Base-by-base conservation (phyloP, 108 stramenopile species). In the Fistulifera solaris region DNA sequence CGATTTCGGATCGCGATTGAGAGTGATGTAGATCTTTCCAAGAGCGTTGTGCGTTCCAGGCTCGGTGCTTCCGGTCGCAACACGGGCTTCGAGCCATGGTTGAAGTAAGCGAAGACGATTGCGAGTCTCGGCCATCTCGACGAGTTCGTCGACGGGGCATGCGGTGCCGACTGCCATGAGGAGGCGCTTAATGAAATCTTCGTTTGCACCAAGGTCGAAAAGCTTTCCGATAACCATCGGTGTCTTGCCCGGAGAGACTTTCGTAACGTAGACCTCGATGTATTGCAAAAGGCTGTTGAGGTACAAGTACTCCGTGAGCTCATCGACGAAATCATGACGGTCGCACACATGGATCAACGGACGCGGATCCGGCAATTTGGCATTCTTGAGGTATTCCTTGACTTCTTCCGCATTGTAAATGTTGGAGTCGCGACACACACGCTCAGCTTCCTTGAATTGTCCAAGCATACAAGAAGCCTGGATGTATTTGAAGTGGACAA, bases 311-410 rank as follows among this genome's bases (percentile, higher is more conserved):
- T 93, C 91, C 14, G 99, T 98, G 54, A 99, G 80, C 77, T 99
- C 99, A 47, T 97, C 98, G 35, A 98, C 84, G 67, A 96, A 99
- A 61, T 94, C 97, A 66, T 78, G 82, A 39, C 98, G 94, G 63
- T 99, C 99, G 65, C 99, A 99, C n/a, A 99, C 99, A 61, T 99
- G 97, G 65, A 99, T 99, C 12, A 99, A 76, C 25, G 98, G 98
- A 23, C 97, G 89, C 27, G 99, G 99, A 73, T 99, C 98, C 21
- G 93, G 92, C 61, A 99, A 93, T 75, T 99, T 98, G 23, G 94
- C 94, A 56, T 94, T 83, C 93, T 97, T 98, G 44, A 99, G 78
- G 65, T 96, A 99, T 46, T 86, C 83, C 91, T 98, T 98, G 54
- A 98, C 97, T 66, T 94, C 90, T 59, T 96, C 93, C 21, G 97